Conservation (phyloP, 1,139 yeast genomes). For the Arxiozyma slooffiae region DNA sequence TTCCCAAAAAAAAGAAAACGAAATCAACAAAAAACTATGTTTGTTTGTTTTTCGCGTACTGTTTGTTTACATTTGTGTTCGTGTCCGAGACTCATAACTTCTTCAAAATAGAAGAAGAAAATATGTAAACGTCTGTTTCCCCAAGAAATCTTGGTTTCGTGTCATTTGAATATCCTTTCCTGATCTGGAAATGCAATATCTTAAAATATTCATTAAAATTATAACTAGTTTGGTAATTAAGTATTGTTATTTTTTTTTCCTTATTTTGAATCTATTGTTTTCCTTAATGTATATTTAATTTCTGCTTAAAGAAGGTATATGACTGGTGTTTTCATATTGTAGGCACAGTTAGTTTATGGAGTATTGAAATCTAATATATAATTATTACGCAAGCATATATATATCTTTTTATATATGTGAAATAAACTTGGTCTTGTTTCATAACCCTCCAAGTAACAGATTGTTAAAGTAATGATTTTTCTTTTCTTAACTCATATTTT, state of each 20-base stretch:
- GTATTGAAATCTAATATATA: no score
- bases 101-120: no score
- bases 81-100: neutral
- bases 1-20: no score
- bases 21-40: no score
- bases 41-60: neutral
- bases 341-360: neutral
- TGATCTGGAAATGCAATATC: neutral
- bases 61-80: neutral
- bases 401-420: no score
- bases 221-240: neutral
- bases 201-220: neutral
- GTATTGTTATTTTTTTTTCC: neutral
- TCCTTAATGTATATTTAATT: neutral
- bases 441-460: no score
- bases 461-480: no score
- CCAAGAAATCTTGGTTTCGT: neutral
- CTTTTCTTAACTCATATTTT: neutral
- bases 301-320: neutral
- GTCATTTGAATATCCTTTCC: neutral
- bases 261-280: neutral
- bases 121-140: neutral
- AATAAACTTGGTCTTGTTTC: no score
- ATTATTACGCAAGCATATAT: neutral
- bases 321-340: neutral